These are phyloP conservation scores for Lactifluus piperatus DNA, from an alignment of 768 basidiomycete species.

Conservation along the genomic window DNA sequence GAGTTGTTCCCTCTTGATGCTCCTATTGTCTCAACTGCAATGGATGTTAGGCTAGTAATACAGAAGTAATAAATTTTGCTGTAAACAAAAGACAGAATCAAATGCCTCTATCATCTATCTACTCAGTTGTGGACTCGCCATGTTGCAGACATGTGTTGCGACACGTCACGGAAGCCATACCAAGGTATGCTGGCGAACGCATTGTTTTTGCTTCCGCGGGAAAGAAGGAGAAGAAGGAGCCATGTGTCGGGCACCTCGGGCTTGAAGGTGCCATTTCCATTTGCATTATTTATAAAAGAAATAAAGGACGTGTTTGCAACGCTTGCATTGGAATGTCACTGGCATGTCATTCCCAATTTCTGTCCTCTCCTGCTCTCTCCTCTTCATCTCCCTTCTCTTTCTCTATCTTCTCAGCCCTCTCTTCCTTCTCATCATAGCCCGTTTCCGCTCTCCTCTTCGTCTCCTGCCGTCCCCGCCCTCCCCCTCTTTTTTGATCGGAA, in stretches of 20 bases:
- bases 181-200: too few relatives aligned
- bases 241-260: too few relatives aligned
- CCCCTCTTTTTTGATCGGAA: slow-evolving; percentile 42
- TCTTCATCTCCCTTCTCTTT: slow-evolving; percentile 8
- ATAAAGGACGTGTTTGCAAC: too few relatives aligned
- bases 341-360: slow-evolving; percentile 2
- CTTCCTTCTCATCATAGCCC: slow-evolving; percentile 35
- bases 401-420: slow-evolving; percentile 31
- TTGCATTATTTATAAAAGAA: too few relatives aligned
- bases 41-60: background rate
- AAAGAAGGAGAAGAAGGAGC: too few relatives aligned
- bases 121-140: background rate
- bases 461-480: slow-evolving; percentile 38
- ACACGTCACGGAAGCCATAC: too few relatives aligned
- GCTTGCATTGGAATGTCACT: too few relatives aligned
- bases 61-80: background rate
- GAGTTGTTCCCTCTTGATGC: background rate
- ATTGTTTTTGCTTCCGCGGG: too few relatives aligned
- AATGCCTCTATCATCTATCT: background rate
- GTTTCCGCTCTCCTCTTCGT: slow-evolving; percentile 41
- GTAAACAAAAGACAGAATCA: background rate
- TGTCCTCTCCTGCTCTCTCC: background rate
- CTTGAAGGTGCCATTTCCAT: too few relatives aligned
- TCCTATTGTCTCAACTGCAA: background rate
- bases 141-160: too few relatives aligned